A percentile compares a stretch with the other conserved stretches of the same genome.
Conservation (phyloP, 106 monocot species). For the Phalaenopsis equestris region DNA sequence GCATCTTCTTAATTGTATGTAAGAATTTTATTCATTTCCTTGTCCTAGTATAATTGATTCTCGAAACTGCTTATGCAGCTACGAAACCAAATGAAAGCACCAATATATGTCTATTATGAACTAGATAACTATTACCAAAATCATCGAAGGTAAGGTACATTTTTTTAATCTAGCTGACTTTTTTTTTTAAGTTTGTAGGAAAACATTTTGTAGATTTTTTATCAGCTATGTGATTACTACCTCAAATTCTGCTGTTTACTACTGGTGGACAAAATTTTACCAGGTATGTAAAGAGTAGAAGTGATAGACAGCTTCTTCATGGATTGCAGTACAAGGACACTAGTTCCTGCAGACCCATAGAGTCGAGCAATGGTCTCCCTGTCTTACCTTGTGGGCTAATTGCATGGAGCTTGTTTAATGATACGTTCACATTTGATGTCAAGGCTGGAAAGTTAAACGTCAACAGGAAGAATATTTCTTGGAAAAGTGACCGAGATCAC, state of each 20-base stretch:
- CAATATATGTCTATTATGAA: slow-evolving; percentile 86
- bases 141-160: slow-evolving; percentile 57
- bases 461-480: slow-evolving; percentile 68
- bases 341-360: slow-evolving; percentile 56
- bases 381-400: slow-evolving; percentile 92
- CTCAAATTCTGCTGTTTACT: background rate
- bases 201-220: background rate
- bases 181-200: background rate
- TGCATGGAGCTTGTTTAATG: slow-evolving; percentile 97
- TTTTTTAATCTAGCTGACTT: background rate
- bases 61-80: slow-evolving; percentile 32
- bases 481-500: slow-evolving; percentile 74
- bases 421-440: slow-evolving; percentile 52
- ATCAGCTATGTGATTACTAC: background rate
- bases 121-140: slow-evolving; percentile 96
- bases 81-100: slow-evolving; percentile 70
- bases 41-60: background rate
- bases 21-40: background rate
- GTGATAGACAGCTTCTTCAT: slow-evolving; percentile 60
- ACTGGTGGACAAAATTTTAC: background rate
- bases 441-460: slow-evolving; percentile 24
- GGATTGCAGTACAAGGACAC: slow-evolving; percentile 47
- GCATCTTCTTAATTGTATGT: background rate
- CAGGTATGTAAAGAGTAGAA: slow-evolving; percentile 91
- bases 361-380: slow-evolving; percentile 52